A percentile compares a stretch with the other conserved stretches of the same genome.
Conservation (phyloP, 1,284 basidiomycete genomes). For the Pascua guehoae region DNA sequence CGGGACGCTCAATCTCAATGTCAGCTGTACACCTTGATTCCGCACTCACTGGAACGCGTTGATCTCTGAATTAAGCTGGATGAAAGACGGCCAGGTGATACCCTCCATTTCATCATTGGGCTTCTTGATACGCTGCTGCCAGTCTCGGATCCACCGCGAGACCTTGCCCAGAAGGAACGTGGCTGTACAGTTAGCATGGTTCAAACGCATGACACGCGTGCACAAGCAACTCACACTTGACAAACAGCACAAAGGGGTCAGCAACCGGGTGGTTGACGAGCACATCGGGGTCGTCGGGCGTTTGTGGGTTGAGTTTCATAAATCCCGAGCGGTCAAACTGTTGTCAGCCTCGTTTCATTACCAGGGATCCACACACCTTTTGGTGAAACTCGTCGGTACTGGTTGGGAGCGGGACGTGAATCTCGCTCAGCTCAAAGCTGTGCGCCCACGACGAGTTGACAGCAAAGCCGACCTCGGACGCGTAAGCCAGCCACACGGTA, state of each 20-base stretch:
- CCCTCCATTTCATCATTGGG: conserved; percentile 30
- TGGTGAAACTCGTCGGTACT: conserved; percentile 23
- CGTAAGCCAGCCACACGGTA: conserved; percentile 38
- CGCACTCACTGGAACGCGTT: conserved; percentile 25
- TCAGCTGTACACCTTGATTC: not conserved
- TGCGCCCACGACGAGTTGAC: conserved; percentile 32
- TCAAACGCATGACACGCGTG: not conserved
- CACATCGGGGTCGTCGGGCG: conserved; percentile 25
- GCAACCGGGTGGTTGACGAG: conserved; percentile 33
- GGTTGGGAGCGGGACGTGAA: conserved; percentile 28
- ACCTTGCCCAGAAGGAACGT: conserved; percentile 25
- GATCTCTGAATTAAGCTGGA: conserved; percentile 29
- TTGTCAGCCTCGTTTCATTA: not conserved
- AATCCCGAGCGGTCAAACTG: conserved; percentile 6
- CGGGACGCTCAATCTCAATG: conserved; percentile 15
- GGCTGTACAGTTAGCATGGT: conserved; percentile 1
- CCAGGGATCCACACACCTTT: not conserved
- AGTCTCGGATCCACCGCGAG: conserved; percentile 30
- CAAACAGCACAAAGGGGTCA: conserved; percentile 35
- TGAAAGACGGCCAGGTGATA: conserved; percentile 19
- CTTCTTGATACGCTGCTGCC: conserved; percentile 34
- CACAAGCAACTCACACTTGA: conserved; percentile 18
- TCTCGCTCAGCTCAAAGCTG: conserved; percentile 25
- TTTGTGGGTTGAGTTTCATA: conserved; percentile 34
- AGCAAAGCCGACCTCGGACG: conserved; percentile 31